Base-by-base conservation (phyloP, 345 rosid species). In the Jatropha curcas region DNA sequence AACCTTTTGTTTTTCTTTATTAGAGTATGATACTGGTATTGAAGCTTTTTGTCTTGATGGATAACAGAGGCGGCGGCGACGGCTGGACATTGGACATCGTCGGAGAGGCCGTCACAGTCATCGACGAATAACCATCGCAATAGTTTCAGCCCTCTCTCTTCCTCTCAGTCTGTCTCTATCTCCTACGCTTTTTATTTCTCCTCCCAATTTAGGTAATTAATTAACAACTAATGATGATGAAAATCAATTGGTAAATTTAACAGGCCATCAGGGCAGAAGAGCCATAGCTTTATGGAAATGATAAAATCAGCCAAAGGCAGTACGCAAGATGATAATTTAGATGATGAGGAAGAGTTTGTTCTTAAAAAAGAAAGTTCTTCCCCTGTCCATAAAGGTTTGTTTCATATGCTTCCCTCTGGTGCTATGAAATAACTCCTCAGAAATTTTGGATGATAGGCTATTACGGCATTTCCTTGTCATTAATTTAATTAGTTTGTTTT, bases 231-330 rank as follows among this genome's bases (percentile, higher is more conserved):
- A 71, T 53, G 20, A 56, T 43, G 28, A 63, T 45, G 39, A 46
- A 31, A 57, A 17, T 17, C 50, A 19, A 30, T n/a, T n/a, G 43
- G 30, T 56, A 24, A 67, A 33, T 63, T 77, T 24, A 74, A 74
- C 87, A 95, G 99, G 82, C 82, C 86, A 55, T 76, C 84, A 50
- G 88, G 85, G 71, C 72, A 78, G 55, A 93, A 83, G 80, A 82
- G 82, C 81, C 90, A 87, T 71, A 93, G 97, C 86, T 96, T 96
- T 79, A 83, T 96, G 81, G 96, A 91, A 45, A 91, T 96, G 96
- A 88, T 96, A 73, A 86, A 87, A 74, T 89, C 91, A 37, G 95
- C 97, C 1, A 89, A 92, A 79, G 86, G 84, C 35, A 60, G 85
- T 65, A 74, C 83, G 12, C 89, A 74, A 63, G 91, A 88, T 13